These are phyloP conservation scores for Pyrenophora seminiperda DNA, from an alignment of 2,329 filamentous ascomycete species.

Conservation along the genomic window DNA sequence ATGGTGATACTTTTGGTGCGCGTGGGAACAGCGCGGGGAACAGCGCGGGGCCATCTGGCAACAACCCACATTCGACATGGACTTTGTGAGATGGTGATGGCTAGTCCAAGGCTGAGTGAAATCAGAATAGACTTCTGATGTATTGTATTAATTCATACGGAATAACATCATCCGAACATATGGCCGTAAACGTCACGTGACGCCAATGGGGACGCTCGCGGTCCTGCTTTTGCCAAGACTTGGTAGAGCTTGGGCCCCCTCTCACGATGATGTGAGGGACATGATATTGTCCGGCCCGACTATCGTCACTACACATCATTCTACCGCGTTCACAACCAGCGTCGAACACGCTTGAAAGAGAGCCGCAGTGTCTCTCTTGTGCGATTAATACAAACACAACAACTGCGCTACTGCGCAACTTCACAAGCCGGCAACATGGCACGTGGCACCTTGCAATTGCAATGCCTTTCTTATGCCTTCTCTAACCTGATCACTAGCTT, in stretches of 20 bases:
- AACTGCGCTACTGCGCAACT: background rate
- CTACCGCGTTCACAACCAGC: background rate
- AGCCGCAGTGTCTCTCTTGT: background rate
- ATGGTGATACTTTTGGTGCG: background rate
- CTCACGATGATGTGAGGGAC: conserved; percentile 6
- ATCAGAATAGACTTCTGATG: too few species aligned
- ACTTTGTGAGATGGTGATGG: background rate
- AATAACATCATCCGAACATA: too few species aligned
- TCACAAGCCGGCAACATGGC: conserved; percentile 29
- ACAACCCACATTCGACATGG: background rate
- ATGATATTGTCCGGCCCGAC: conserved; percentile 1
- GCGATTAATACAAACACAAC: background rate
- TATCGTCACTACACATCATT: background rate
- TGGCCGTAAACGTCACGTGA: background rate
- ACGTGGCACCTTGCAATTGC: conserved; percentile 16
- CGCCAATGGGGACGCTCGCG: background rate
- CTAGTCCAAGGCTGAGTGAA: background rate
- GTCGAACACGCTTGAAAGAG: background rate
- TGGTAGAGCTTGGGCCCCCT: conserved; percentile 9
- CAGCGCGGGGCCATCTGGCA: conserved; percentile 29
- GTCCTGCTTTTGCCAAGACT: conserved; percentile 10
- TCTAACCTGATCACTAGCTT: conserved; percentile 52
- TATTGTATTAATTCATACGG: too few species aligned
- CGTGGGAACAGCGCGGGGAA: background rate
- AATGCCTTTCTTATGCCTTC: background rate